Evolutionary conservation across 345 rosid genomes (phyloP).

Genomic region (Turritis glabra): DNA sequence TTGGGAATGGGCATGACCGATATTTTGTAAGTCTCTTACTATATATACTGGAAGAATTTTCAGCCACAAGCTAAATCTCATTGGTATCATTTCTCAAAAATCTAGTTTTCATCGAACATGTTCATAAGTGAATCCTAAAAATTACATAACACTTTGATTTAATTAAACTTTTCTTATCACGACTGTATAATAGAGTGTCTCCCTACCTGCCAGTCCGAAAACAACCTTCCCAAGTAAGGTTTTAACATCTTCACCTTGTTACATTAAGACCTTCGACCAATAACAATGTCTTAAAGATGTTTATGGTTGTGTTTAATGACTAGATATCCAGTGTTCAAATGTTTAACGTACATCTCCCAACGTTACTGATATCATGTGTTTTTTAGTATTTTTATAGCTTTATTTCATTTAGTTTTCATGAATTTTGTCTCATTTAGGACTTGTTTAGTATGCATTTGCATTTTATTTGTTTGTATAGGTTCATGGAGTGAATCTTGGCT

Average conservation of each 20-base stretch:
- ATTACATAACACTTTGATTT: background rate
- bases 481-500: too few species aligned
- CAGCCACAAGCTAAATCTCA: background rate
- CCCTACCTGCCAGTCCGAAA: constrained; percentile 75
- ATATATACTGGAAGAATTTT: background rate
- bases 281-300: background rate
- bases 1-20: constrained; percentile 67
- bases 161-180: background rate
- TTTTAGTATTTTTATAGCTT: too few species aligned
- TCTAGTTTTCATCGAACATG: background rate
- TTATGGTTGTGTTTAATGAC: background rate
- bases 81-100: background rate
- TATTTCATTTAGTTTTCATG: too few species aligned
- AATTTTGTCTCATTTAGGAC: too few species aligned
- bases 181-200: constrained; percentile 86
- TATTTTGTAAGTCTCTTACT: constrained; percentile 55
- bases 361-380: too few species aligned
- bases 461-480: too few species aligned
- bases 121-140: background rate
- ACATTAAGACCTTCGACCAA: background rate
- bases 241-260: background rate
- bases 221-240: constrained; percentile 74
- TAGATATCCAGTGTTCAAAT: constrained; percentile 67
- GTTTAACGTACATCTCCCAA: constrained; percentile 55
- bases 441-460: too few species aligned